phyloP scores from a whole-genome alignment of 2,329 filamentous ascomycete genomes.

The Fusarium circinatum region DNA sequence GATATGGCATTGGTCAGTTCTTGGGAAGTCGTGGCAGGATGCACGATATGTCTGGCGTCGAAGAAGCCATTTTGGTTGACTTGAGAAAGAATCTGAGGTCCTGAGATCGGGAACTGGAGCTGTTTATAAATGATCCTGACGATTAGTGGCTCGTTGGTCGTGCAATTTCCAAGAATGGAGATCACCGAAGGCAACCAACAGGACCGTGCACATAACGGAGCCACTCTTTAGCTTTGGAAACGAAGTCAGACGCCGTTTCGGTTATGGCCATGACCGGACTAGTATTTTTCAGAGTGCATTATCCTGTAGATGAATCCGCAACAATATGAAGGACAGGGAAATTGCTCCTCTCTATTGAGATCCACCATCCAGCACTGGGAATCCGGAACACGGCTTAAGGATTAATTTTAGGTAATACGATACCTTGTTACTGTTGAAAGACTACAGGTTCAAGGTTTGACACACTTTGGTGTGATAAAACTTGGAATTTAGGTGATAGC shows the following conservation, averaged over 20 bases:
- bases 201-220: not conserved
- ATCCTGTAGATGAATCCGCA: rapidly evolving
- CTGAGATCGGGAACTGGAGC: not conserved
- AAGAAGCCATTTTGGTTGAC: not conserved
- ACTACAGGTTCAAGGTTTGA: rapidly evolving
- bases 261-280: not conserved
- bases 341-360: not conserved
- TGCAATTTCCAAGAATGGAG: not conserved
- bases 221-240: not conserved
- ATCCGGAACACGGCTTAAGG: rapidly evolving
- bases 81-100: not conserved
- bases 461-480: too few species aligned
- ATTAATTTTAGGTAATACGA: rapidly evolving
- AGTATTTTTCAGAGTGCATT: not conserved
- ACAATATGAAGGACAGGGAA: rapidly evolving
- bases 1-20: not conserved
- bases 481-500: rapidly evolving
- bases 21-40: not conserved
- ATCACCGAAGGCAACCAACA: not conserved
- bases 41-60: not conserved
- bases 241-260: not conserved
- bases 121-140: not conserved
- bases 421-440: not conserved
- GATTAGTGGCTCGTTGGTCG: not conserved
- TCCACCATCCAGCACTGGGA: not conserved